Base-by-base conservation (phyloP, 371 early-diverging fungal species). In the Mortierella polycephala region DNA sequence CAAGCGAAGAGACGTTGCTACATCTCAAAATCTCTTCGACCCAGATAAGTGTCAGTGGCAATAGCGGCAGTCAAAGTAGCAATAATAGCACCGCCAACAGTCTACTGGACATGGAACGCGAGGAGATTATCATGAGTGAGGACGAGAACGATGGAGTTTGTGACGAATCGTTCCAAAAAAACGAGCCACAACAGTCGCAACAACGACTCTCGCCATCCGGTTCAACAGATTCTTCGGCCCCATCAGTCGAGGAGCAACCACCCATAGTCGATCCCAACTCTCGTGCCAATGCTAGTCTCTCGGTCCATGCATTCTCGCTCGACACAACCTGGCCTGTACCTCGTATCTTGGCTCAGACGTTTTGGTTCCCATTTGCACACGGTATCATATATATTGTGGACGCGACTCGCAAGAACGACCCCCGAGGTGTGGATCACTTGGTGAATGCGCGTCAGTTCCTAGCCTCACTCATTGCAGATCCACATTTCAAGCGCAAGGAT, bases 261-360 rank as follows among this genome's bases (percentile, higher is more conserved):
- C 45, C 44, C 37, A 45, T 37, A 14, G n/a, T 37, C 23, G 45
- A 45, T 12, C 20, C 50, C n/a, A 67, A 21, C 21, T 30, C 66
- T 10, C 64, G 63, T 8, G 63, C 76, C n/a, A 70, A 67, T 10
- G 74, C 74, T 20, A 62, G 58, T 13, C 65, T 79, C 16, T 79
- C 80, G 5, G 54, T 79, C 21, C 80, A 79, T 44, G 80, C 80
- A 18, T 79, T 79, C 57, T 73, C 74, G 5, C 66, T 79, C 16
- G 80, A 79, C 57, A 73, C 69, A 18, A 79, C 74, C 16, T 79
- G 80, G 80, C 80, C 80, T 18, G 80, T 79, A n/a, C 80, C 80
- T 0, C 66, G 80, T 13, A 73, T 39, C 16, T 42, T 79, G 53
- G 80, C 80, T 0, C 80, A 79, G 39, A 72, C 70, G 13, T 73